Evolutionary conservation across 768 basidiomycete genomes (phyloP).

Genomic region (Mycena alexandri): DNA sequence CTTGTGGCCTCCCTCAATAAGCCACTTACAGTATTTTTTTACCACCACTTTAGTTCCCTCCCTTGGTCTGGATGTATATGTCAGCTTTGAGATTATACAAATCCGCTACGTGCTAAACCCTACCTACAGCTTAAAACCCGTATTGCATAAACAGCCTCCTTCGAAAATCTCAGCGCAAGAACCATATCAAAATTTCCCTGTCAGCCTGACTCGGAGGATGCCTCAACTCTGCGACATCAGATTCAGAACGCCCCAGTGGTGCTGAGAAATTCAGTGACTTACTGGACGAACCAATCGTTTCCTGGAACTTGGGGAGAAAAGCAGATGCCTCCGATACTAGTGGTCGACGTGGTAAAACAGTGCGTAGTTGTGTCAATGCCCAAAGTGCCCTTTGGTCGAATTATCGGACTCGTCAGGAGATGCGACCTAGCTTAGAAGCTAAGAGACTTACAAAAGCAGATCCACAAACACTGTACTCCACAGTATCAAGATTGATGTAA

Average conservation of each 20-base stretch:
- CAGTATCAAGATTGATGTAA: slow-evolving; percentile 15
- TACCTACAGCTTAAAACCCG: slow-evolving; percentile 6
- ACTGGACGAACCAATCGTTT: slow-evolving; percentile 10
- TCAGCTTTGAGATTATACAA: neutral
- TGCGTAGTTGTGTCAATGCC: slow-evolving; percentile 13
- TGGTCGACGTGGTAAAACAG: slow-evolving; percentile 2
- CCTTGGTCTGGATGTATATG: neutral
- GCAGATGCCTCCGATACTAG: slow-evolving; percentile 6
- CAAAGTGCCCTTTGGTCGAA: slow-evolving; percentile 11
- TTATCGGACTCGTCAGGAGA: slow-evolving; percentile 9
- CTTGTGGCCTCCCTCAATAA: too few species aligned
- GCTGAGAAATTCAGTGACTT: slow-evolving; percentile 20
- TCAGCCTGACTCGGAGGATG: slow-evolving; percentile 2
- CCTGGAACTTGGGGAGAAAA: slow-evolving; percentile 18
- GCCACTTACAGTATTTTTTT: too few species aligned
- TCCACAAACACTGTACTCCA: slow-evolving; percentile 12
- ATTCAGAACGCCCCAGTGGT: slow-evolving; percentile 17
- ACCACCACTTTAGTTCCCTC: slow-evolving; percentile 3
- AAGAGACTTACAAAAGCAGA: slow-evolving; percentile 10
- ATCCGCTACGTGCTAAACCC: slow-evolving; percentile 1
- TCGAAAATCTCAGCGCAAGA: slow-evolving; percentile 9
- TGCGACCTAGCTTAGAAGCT: slow-evolving; percentile 10
- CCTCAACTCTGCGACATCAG: slow-evolving; percentile 11
- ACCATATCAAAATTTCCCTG: slow-evolving; percentile 5
- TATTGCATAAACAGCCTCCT: slow-evolving; percentile 3